These are phyloP conservation scores for Termitomyces sp. DNA, from an alignment of 768 basidiomycete genomes.

Conservation along the genomic window DNA sequence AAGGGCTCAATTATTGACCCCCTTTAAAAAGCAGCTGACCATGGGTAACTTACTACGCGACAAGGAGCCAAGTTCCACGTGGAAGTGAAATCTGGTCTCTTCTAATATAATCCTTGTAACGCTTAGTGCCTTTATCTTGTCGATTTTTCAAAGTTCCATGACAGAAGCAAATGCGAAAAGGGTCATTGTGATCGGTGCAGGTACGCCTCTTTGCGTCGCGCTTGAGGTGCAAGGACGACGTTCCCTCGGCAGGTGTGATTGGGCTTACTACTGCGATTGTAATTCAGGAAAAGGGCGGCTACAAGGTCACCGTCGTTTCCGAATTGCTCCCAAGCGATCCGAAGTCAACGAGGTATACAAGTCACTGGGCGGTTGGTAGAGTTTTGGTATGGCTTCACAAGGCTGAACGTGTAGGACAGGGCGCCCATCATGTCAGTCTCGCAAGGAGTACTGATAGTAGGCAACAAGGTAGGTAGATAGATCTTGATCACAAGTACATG, in stretches of 20 bases:
- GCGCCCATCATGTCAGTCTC: conserved; percentile 71
- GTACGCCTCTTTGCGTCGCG: conserved; percentile 8
- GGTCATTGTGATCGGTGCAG: conserved; percentile 29
- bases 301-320: conserved; percentile 65
- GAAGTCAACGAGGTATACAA: conserved; percentile 64
- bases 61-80: background rate
- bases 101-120: background rate
- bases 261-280: conserved; percentile 71
- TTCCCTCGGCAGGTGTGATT: conserved; percentile 50
- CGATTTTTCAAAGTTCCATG: background rate
- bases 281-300: conserved; percentile 55
- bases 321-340: conserved; percentile 66
- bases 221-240: background rate
- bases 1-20: background rate
- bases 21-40: background rate
- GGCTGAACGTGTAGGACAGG: conserved; percentile 34
- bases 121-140: background rate
- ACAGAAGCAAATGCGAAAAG: conserved; percentile 9
- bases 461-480: conserved; percentile 40
- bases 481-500: background rate
- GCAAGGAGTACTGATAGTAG: conserved; percentile 37
- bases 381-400: background rate
- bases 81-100: background rate
- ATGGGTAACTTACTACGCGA: background rate
- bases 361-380: conserved; percentile 70